These are phyloP conservation scores for Lodderomyces beijingensis DNA, from an alignment of 1,139 yeast species.

Conservation along the genomic window DNA sequence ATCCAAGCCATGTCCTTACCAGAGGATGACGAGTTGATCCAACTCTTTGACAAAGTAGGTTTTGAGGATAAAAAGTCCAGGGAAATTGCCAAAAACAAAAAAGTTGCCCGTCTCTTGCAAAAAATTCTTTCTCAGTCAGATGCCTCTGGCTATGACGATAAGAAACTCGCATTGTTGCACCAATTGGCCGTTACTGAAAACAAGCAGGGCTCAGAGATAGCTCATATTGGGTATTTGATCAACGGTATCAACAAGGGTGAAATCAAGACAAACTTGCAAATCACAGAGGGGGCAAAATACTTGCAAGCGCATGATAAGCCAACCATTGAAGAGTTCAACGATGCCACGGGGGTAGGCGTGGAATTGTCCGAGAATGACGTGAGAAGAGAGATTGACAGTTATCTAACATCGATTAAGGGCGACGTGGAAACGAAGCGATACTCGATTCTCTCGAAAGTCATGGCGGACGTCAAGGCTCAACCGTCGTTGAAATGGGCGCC, in stretches of 20 bases:
- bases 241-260: conserved; percentile 61
- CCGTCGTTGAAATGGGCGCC: conserved; percentile 88
- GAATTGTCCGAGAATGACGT: conserved; percentile 66
- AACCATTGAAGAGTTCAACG: conserved; percentile 43
- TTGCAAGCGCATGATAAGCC: conserved; percentile 41
- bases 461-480: conserved; percentile 72
- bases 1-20: conserved; percentile 4
- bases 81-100: conserved; percentile 80
- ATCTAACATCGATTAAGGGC: conserved; percentile 53
- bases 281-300: conserved; percentile 77
- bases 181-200: conserved; percentile 61
- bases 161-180: conserved; percentile 65
- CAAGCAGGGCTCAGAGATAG: conserved; percentile 39
- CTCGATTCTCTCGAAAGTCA: conserved; percentile 65
- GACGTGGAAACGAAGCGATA: conserved; percentile 71
- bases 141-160: conserved; percentile 33
- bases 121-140: conserved; percentile 38
- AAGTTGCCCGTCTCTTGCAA: conserved; percentile 67
- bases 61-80: conserved; percentile 64
- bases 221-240: conserved; percentile 49
- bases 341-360: conserved; percentile 77
- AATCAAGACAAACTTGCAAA: conserved; percentile 65
- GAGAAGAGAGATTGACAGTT: conserved; percentile 50
- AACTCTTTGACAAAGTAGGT: conserved; percentile 57
- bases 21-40: conserved; percentile 26